Evolutionary conservation across 331 rosid species (phyloP), one percentile per base, ranked within the genome.

Genomic region (Arachis monticola): DNA sequence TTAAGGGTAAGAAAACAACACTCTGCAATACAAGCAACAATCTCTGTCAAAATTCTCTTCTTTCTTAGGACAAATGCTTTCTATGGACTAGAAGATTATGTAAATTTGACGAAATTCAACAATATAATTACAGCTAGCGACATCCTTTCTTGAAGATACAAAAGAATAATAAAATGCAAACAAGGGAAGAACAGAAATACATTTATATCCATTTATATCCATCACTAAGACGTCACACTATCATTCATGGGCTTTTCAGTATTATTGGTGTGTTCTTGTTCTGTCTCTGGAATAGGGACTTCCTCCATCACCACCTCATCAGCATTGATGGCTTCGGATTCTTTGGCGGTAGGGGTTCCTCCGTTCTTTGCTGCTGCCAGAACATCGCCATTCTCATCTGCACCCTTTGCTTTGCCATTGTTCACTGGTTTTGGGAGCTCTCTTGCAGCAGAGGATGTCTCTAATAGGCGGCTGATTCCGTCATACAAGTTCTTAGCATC

Each of bases 401-500:
- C 38, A 68, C 50, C 77, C 76, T 53, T 53, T 8, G 9, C 59
- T 53, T 53, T 8, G 9, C 73, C 88, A 32, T 81, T 85, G 56
- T 57, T 79, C 67, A 87, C 87, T n/a, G 90, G 87, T 87, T 86
- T 87, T 1, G 83, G 84, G 64, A 78, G 88, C 77, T 87, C 91
- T 87, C 97, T 83, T 10, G 96, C 80, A 14, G 89, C 82, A 69
- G 97, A 83, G 68, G 93, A 83, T 65, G 93, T 77, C 0, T 84
- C 82, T 80, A 92, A 46, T 0, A 95, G 82, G 75, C 90, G 98
- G 71, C 88, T 76, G 31, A 95, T 77, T 83, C 97, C 99, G 3
- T 87, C 86, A 11, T 83, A 94, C 3, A 92, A 67, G 72, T 77
- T 80, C 84, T 88, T 92, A 44, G 94, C 93, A 51, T 92, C 94